Conservation (phyloP, 2,329 filamentous ascomycete genomes). For the Emericellopsis atlantica region DNA sequence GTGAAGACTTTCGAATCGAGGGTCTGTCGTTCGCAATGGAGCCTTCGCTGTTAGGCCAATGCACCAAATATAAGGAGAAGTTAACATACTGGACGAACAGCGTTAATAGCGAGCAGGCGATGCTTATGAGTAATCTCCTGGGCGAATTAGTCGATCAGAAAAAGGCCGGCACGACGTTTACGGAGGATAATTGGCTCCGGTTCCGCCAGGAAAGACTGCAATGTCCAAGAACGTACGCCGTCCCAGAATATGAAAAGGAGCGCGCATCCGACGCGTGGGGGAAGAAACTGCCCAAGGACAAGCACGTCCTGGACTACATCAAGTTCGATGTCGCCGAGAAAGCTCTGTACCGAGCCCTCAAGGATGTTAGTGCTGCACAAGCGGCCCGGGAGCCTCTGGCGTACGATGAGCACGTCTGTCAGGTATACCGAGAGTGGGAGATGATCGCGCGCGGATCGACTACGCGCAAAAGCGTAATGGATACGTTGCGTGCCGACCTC, state of each 20-base stretch:
- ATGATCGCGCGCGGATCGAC: neutral
- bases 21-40: slow-evolving; percentile 47
- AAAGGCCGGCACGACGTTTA: slow-evolving; percentile 42
- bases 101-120: slow-evolving; percentile 29
- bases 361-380: slow-evolving; percentile 14
- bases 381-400: slow-evolving; percentile 8
- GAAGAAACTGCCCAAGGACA: slow-evolving; percentile 7
- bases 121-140: slow-evolving; percentile 37
- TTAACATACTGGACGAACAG: slow-evolving; percentile 46
- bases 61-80: slow-evolving; percentile 51
- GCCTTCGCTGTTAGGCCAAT: slow-evolving; percentile 45
- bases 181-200: slow-evolving; percentile 21
- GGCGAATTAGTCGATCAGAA: slow-evolving; percentile 43
- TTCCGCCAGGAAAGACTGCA: slow-evolving; percentile 13
- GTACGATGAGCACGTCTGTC: slow-evolving; percentile 15
- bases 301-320: slow-evolving; percentile 50
- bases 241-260: slow-evolving; percentile 31
- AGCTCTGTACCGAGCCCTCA: slow-evolving; percentile 22
- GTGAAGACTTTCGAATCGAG: slow-evolving; percentile 32
- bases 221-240: slow-evolving; percentile 3
- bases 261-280: slow-evolving; percentile 9
- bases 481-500: neutral
- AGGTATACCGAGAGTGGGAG: neutral
- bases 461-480: neutral
- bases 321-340: slow-evolving; percentile 39